Conservation (phyloP, 208 protist species). For the Histomonas meleagridis region DNA sequence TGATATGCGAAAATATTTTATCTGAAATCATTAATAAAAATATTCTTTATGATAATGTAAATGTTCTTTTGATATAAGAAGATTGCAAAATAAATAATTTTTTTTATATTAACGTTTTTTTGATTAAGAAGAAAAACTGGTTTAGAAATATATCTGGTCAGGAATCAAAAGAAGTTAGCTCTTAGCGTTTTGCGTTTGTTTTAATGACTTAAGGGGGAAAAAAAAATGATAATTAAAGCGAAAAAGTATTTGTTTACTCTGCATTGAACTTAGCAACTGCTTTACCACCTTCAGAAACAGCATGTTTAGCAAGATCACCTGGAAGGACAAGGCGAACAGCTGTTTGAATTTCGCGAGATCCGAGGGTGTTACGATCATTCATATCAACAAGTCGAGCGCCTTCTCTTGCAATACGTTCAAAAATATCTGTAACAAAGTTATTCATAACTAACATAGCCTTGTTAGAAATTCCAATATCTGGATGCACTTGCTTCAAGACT, state of each 20-base stretch:
- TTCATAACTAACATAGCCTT: constrained; percentile 92
- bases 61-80: too few species aligned
- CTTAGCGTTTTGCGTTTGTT: too few species aligned
- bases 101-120: too few species aligned
- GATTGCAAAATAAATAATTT: too few species aligned
- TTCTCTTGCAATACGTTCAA: constrained; percentile 82
- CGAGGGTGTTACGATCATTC: constrained; percentile 87
- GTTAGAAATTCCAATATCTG: constrained; percentile 81
- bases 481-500: constrained; percentile 85
- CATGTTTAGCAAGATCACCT: constrained; percentile 91
- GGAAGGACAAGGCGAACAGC: constrained; percentile 88
- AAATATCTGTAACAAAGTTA: constrained; percentile 81
- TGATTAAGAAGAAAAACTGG: too few species aligned
- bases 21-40: too few species aligned
- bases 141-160: too few species aligned
- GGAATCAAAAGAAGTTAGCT: too few species aligned
- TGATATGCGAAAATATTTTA: too few species aligned
- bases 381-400: constrained; percentile 79
- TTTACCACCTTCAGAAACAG: constrained; percentile 94
- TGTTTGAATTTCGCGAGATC: constrained; percentile 76
- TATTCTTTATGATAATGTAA: too few species aligned
- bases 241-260: constrained; percentile 13
- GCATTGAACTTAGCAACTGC: constrained; percentile 68
- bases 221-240: too few species aligned
- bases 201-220: too few species aligned